phyloP scores from a whole-genome alignment of 805 yeast genomes.

The Saturnispora quitensis region DNA sequence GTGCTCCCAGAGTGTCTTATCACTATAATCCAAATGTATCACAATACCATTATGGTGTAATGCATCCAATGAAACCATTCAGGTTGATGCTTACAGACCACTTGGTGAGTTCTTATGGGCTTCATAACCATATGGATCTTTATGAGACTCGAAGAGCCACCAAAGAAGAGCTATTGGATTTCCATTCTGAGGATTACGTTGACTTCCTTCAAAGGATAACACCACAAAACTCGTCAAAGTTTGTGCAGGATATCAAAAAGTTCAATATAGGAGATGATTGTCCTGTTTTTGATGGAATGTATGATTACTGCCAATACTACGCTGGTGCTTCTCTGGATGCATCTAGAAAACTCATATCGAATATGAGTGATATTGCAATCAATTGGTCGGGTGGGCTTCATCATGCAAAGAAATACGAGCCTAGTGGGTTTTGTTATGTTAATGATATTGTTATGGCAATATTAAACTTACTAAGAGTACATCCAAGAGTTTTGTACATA shows the following conservation, averaged over 20 bases:
- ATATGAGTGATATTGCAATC: slow-evolving; percentile 87
- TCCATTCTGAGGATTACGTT: slow-evolving; percentile 83
- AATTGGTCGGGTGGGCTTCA: slow-evolving; percentile 97
- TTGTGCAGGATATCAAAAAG: slow-evolving; percentile 48
- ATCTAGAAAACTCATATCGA: slow-evolving; percentile 73
- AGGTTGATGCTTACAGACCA: slow-evolving; percentile 91
- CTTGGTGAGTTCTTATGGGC: slow-evolving; percentile 71
- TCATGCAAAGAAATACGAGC: slow-evolving; percentile 92
- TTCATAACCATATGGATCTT: slow-evolving; percentile 84
- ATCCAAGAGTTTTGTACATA: slow-evolving; percentile 85
- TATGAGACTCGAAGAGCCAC: slow-evolving; percentile 81
- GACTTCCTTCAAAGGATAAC: slow-evolving; percentile 68
- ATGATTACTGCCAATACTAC: slow-evolving; percentile 78
- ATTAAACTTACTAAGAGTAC: slow-evolving; percentile 73
- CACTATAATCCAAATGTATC: slow-evolving; percentile 79
- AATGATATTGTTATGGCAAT: slow-evolving; percentile 91
- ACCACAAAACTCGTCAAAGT: slow-evolving; percentile 60
- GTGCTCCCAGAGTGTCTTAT: slow-evolving; percentile 60
- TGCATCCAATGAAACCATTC: slow-evolving; percentile 98
- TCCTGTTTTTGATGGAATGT: slow-evolving; percentile 91
- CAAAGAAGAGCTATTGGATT: slow-evolving; percentile 63
- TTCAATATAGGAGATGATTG: slow-evolving; percentile 93
- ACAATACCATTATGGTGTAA: slow-evolving; percentile 80
- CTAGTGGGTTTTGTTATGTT: slow-evolving; percentile 90
- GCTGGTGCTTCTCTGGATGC: slow-evolving; percentile 96